These are phyloP conservation scores for Ophiosphaerella korrae DNA, from an alignment of 2,329 filamentous ascomycete species.

Conservation along the genomic window DNA sequence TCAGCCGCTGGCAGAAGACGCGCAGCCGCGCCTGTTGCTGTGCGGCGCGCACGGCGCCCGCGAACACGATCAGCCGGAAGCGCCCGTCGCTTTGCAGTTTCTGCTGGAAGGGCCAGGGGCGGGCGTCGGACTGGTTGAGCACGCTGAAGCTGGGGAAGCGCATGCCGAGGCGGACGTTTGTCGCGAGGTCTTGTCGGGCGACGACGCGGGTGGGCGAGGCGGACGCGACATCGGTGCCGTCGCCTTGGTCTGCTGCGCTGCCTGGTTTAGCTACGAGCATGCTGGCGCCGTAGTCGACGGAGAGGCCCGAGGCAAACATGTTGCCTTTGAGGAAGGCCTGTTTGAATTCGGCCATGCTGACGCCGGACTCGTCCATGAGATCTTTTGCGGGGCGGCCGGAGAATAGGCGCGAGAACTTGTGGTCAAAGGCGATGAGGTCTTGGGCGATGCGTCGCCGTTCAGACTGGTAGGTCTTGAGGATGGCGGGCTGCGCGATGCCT, in stretches of 20 bases:
- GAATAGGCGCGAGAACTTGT: constrained; percentile 55
- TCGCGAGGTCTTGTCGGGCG: constrained; percentile 52
- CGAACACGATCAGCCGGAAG: constrained; percentile 66
- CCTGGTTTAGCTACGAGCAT: constrained; percentile 61
- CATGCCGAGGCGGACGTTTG: constrained; percentile 58
- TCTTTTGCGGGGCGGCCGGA: constrained; percentile 60
- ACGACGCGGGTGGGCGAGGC: constrained; percentile 27
- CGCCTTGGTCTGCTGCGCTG: constrained; percentile 51
- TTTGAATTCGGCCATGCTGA: constrained; percentile 68
- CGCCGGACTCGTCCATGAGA: constrained; percentile 63
- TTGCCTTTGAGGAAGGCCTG: constrained; percentile 63
- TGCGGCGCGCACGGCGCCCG: constrained; percentile 59
- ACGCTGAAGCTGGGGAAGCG: constrained; percentile 65
- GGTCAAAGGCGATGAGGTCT: constrained; percentile 65
- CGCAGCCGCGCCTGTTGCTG: constrained; percentile 54
- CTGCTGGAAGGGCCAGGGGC: constrained; percentile 65
- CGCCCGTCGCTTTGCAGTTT: constrained; percentile 62
- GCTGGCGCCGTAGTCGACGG: constrained; percentile 64
- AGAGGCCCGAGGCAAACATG: constrained; percentile 63
- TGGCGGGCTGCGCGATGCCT: constrained; percentile 44
- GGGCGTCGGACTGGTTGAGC: constrained; percentile 61
- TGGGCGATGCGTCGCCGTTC: constrained; percentile 66
- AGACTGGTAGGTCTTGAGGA: constrained; percentile 59
- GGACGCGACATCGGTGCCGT: constrained; percentile 52
- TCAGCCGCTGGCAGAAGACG: constrained; percentile 55